Conservation (phyloP, 495 filamentous ascomycete species). For the Evansstolkia leycettana region DNA sequence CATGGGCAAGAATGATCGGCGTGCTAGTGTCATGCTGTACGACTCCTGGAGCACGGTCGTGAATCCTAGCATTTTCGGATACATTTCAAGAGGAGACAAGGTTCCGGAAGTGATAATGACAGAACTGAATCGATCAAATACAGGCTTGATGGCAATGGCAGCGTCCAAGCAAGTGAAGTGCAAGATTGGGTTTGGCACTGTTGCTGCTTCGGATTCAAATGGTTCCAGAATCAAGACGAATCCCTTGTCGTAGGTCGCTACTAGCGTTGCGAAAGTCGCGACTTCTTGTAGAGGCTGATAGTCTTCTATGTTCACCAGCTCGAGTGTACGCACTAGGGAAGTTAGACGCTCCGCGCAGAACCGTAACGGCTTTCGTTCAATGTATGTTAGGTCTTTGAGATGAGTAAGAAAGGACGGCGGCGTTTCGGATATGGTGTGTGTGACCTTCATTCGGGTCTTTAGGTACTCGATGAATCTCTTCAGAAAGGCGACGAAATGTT, state of each 20-base stretch:
- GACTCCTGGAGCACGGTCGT: slow-evolving; percentile 86
- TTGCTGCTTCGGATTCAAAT: slow-evolving; percentile 89
- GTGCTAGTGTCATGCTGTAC: slow-evolving; percentile 90
- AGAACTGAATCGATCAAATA: slow-evolving; percentile 93
- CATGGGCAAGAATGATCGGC: slow-evolving; percentile 94
- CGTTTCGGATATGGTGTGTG: slow-evolving; percentile 93
- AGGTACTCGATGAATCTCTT: slow-evolving; percentile 97
- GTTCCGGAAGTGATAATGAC: slow-evolving; percentile 99
- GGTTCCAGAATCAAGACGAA: slow-evolving; percentile 94
- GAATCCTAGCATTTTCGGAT: slow-evolving; percentile 96
- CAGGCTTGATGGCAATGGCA: slow-evolving; percentile 95
- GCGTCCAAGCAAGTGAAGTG: slow-evolving; percentile 97
- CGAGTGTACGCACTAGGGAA: slow-evolving; percentile 87
- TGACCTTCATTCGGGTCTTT: slow-evolving; percentile 96
- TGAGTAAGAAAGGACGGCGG: slow-evolving; percentile 89
- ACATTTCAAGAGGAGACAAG: slow-evolving; percentile 96
- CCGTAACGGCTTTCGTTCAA: slow-evolving; percentile 89
- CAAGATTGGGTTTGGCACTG: slow-evolving; percentile 87
- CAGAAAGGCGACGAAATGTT: slow-evolving; percentile 92
- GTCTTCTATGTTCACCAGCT: slow-evolving; percentile 95
- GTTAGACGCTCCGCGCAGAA: slow-evolving; percentile 95
- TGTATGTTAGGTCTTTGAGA: slow-evolving; percentile 89
- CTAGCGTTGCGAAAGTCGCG: slow-evolving; percentile 95
- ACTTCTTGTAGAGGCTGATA: slow-evolving; percentile 96
- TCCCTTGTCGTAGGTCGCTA: slow-evolving; percentile 94